phyloP scores from a whole-genome alignment of 1,284 basidiomycete genomes.

The Ustilago sp. region DNA sequence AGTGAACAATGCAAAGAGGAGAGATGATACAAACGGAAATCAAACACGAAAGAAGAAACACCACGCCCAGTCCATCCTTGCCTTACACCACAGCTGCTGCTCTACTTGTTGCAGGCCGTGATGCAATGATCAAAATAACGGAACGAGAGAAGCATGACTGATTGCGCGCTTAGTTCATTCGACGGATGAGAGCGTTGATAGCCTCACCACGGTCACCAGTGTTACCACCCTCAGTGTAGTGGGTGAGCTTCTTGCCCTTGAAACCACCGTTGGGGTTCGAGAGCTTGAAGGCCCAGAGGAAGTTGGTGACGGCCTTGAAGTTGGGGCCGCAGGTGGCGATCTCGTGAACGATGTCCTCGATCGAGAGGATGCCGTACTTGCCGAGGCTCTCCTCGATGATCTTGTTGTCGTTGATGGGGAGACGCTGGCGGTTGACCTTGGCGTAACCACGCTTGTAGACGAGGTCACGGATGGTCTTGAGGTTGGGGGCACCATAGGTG shows the following conservation, averaged over 20 bases:
- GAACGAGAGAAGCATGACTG: conserved; percentile 3
- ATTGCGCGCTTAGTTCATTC: conserved; percentile 75
- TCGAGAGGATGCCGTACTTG: conserved; percentile 94
- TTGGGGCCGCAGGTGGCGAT: conserved; percentile 94
- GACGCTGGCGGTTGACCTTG: conserved; percentile 97
- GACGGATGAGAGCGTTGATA: conserved; percentile 96
- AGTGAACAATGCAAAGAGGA: conserved; percentile 29
- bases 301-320: conserved; percentile 90
- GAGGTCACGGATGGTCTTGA: conserved; percentile 95
- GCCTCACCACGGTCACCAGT: conserved; percentile 90
- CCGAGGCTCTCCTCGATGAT: conserved; percentile 93
- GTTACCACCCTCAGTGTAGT: conserved; percentile 77
- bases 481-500: conserved; percentile 88
- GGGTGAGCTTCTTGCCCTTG: conserved; percentile 94
- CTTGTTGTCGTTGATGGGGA: conserved; percentile 92
- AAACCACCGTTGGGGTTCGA: conserved; percentile 99
- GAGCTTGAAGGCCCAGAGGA: conserved; percentile 99
- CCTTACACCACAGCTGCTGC: conserved; percentile 1
- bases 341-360: conserved; percentile 98
- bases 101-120: neutral
- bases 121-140: neutral
- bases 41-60: conserved; percentile 15
- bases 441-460: conserved; percentile 99
- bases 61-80: neutral
- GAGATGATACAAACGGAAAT: conserved; percentile 23